These are phyloP conservation scores for Thalassia testudinum DNA, from an alignment of 116 monocot species.

Conservation along the genomic window DNA sequence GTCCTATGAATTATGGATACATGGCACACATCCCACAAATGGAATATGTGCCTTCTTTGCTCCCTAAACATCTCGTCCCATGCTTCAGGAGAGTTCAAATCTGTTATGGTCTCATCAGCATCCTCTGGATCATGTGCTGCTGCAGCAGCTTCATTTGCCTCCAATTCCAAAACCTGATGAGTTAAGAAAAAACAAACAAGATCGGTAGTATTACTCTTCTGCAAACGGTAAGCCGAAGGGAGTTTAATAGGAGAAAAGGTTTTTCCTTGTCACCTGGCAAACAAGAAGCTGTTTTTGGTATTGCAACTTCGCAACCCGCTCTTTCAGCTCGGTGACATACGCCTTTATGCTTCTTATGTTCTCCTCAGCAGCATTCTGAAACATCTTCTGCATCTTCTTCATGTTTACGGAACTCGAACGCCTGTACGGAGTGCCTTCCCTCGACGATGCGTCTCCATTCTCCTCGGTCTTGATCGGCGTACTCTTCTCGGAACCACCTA, in stretches of 20 bases:
- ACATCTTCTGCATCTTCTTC: slow-evolving; percentile 94
- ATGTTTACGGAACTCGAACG: slow-evolving; percentile 87
- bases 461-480: slow-evolving; percentile 73
- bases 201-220: too few species aligned
- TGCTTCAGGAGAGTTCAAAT: slow-evolving; percentile 30
- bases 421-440: slow-evolving; percentile 62
- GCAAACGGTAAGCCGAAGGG: too few species aligned
- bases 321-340: slow-evolving; percentile 90
- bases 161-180: slow-evolving; percentile 75
- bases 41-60: slow-evolving; percentile 68
- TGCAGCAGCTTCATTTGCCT: slow-evolving; percentile 51
- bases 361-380: slow-evolving; percentile 89
- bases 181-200: neutral
- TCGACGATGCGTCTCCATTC: slow-evolving; percentile 44
- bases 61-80: slow-evolving; percentile 52
- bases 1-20: slow-evolving; percentile 88
- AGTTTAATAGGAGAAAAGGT: neutral
- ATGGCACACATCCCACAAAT: slow-evolving; percentile 76
- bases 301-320: slow-evolving; percentile 91
- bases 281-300: slow-evolving; percentile 96
- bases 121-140: slow-evolving; percentile 12
- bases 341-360: slow-evolving; percentile 80
- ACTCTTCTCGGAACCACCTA: slow-evolving; percentile 28
- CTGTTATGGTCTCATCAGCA: slow-evolving; percentile 20
- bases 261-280: slow-evolving; percentile 48